A percentile compares a stretch with the other conserved stretches of the same genome.
These are phyloP conservation scores for Pyropia haitanensis DNA, from an alignment of 23 red algal genomes.

Conservation along the genomic window DNA sequence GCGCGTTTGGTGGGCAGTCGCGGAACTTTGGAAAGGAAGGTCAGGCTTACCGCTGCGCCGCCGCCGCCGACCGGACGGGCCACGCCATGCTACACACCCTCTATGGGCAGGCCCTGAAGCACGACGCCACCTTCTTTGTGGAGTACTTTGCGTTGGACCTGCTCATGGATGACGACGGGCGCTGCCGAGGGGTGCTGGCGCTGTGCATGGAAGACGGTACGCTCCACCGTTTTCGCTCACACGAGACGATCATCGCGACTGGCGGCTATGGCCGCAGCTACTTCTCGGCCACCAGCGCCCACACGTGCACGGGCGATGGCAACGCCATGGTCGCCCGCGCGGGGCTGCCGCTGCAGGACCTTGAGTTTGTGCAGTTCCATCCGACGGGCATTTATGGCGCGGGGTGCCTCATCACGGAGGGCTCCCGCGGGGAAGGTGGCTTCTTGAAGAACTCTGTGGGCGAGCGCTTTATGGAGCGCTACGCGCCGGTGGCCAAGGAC, in stretches of 20 bases:
- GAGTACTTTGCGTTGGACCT: slow-evolving; percentile 97
- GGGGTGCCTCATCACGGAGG: slow-evolving; percentile 94
- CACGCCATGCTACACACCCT: slow-evolving; percentile 93
- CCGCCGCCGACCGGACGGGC: slow-evolving; percentile 92
- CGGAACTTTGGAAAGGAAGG: slow-evolving; percentile 90
- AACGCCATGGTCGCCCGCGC: slow-evolving; percentile 91
- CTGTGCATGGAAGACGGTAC: slow-evolving; percentile 94
- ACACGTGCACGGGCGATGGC: slow-evolving; percentile 96
- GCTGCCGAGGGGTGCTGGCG: slow-evolving; percentile 74
- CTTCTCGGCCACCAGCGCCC: slow-evolving; percentile 89
- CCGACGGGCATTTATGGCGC: slow-evolving; percentile 97
- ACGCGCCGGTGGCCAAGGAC: slow-evolving; percentile 94
- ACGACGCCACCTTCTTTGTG: slow-evolving; percentile 87
- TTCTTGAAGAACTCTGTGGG: slow-evolving; percentile 81
- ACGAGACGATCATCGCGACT: slow-evolving; percentile 74
- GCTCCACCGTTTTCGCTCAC: slow-evolving; percentile 78
- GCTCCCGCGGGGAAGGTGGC: slow-evolving; percentile 86
- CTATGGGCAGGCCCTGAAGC: slow-evolving; percentile 81
- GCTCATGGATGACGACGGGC: slow-evolving; percentile 79
- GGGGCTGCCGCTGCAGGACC: slow-evolving; percentile 78
- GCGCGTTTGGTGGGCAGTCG: slow-evolving; percentile 89
- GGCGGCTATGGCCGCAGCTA: slow-evolving; percentile 87
- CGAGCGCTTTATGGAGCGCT: slow-evolving; percentile 97
- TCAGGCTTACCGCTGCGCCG: slow-evolving; percentile 93
- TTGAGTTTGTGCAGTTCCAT: slow-evolving; percentile 99